Evolutionary conservation across 2,329 filamentous ascomycete species (phyloP), one percentile per base, ranked within the genome.

Genomic region (Neofusicoccum parvum): DNA sequence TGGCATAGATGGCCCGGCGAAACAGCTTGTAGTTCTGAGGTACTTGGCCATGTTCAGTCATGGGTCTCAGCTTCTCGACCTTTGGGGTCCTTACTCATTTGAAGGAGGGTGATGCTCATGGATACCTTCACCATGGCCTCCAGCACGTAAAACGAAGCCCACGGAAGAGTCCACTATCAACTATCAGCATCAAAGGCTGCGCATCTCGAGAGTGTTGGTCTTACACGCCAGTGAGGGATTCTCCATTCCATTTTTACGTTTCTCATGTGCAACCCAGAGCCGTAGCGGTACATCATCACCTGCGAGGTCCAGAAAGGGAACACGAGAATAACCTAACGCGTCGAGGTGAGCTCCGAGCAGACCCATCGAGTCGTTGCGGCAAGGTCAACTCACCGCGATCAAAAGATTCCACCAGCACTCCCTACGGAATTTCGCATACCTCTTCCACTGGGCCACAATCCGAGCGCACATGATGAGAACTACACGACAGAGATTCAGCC

Each of bases 51-150:
- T 10, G 3, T 12, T 2, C 3, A 15, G 46, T 50, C 34, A 62
- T 17, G 11, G 7, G 1, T 23, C 11, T 5, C 12, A 32, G 4
- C 6, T 32, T 32, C 27, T 32, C 6, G 27, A 7, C 27, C 27
- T 2, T 32, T 7, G 27, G 12, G 9, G 6, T 34, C 2, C 49
- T 5, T 46, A 64, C 62, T 27, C 27, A 64, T 45, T 32, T 64
- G 46, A 17, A 64, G 49, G 9, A 54, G 43, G 5, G 46, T 53
- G 37, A 53, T 54, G 17, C 62, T 54, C 48, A 64, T 48, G 14
- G 62, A 64, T 17, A 64, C 39, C 37, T 64, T 64, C 10, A 64
- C 32, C 62, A 64, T 64, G 6, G 62, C 50, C 3, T 53, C 37
- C 3, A 53, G 46, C 12, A 64, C 39, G 27, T 54, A 64, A 14